phyloP scores from a whole-genome alignment of 176 grass and related monocot genomes.

The Hsuehochloa calcarea region DNA sequence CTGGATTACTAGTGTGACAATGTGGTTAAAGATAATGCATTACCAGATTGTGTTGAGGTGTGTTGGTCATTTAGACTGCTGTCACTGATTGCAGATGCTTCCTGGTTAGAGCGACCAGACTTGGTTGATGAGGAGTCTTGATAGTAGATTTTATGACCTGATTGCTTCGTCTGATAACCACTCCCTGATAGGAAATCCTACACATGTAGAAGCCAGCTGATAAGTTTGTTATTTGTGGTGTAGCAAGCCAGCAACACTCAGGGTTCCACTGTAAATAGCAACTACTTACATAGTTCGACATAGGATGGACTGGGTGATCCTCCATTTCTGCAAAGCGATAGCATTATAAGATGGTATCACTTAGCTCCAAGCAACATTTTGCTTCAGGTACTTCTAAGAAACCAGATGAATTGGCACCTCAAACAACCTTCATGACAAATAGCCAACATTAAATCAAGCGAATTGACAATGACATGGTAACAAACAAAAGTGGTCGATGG shows the following conservation, averaged over 20 bases:
- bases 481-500: neutral
- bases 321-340: constrained; percentile 40
- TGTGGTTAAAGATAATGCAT: neutral
- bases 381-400: neutral
- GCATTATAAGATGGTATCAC: constrained; percentile 31
- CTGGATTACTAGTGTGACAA: neutral
- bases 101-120: constrained; percentile 56
- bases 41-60: constrained; percentile 68
- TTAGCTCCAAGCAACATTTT: constrained; percentile 39
- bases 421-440: constrained; percentile 17
- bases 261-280: constrained; percentile 43
- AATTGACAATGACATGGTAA: neutral
- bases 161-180: constrained; percentile 42
- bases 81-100: constrained; percentile 67
- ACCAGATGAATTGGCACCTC: constrained; percentile 14
- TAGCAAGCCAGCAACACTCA: constrained; percentile 8
- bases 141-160: constrained; percentile 40
- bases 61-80: constrained; percentile 56
- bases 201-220: constrained; percentile 21
- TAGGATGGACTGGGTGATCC: constrained; percentile 43
- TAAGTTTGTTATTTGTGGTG: constrained; percentile 31
- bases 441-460: constrained; percentile 21
- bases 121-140: constrained; percentile 51
- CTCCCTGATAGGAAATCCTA: constrained; percentile 47
- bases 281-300: constrained; percentile 44